Percentiles rank a stretch among this genome's conserved stretches.
Conservation (phyloP, 2,329 filamentous ascomycete genomes). For the Pseudogymnoascus verrucosus region DNA sequence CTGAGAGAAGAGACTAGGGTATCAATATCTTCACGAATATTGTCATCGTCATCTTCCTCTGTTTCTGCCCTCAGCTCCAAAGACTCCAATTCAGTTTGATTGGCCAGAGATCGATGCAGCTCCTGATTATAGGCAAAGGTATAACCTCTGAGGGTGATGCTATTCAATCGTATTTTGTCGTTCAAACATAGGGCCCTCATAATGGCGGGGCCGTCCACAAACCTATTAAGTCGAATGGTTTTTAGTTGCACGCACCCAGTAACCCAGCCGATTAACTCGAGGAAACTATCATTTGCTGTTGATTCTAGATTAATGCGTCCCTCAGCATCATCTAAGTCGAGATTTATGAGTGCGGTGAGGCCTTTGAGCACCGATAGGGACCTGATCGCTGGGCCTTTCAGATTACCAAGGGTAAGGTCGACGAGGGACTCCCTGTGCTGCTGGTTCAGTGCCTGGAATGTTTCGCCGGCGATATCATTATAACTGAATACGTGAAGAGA, state of each 20-base stretch:
- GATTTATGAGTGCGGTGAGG: constrained; percentile 40
- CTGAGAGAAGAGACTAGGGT: constrained; percentile 43
- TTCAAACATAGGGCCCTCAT: constrained; percentile 41
- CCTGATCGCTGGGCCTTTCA: constrained; percentile 40
- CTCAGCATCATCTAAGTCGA: constrained; percentile 40
- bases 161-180: constrained; percentile 37
- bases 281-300: constrained; percentile 43
- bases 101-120: constrained; percentile 44
- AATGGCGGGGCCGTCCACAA: constrained; percentile 45
- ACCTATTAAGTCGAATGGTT: constrained; percentile 41
- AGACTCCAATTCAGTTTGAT: constrained; percentile 40
- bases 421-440: constrained; percentile 47
- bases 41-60: constrained; percentile 28
- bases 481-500: constrained; percentile 51
- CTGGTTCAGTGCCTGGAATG: constrained; percentile 45
- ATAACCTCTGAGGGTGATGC: constrained; percentile 43
- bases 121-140: constrained; percentile 37
- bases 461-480: constrained; percentile 45
- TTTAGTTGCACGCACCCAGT: constrained; percentile 42
- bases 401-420: constrained; percentile 40
- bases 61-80: constrained; percentile 40
- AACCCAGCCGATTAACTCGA: constrained; percentile 46
- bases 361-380: constrained; percentile 40
- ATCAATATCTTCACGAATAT: constrained; percentile 39
- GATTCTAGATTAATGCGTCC: constrained; percentile 39